Conservation (phyloP, 2,329 filamentous ascomycete genomes). For the Alternaria gaisen region DNA sequence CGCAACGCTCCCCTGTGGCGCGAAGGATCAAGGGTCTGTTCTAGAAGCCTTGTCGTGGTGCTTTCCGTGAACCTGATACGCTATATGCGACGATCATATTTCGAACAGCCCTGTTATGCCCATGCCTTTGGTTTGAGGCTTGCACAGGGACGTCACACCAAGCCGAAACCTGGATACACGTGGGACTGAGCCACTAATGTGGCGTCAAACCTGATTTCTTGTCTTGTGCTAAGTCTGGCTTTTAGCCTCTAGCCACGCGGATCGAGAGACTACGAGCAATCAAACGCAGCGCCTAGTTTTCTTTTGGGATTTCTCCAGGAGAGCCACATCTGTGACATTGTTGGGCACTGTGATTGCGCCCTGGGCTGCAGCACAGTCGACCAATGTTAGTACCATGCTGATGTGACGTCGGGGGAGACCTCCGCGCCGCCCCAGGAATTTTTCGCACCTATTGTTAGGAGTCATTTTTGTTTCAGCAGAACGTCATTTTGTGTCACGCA, state of each 20-base stretch:
- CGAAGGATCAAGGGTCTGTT: constrained; percentile 15
- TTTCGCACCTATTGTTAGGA: background rate
- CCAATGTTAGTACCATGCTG: constrained; percentile 15
- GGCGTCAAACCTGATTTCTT: constrained; percentile 27
- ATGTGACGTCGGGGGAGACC: constrained; percentile 16
- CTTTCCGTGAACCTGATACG: constrained; percentile 12
- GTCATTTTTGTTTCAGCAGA: constrained; percentile 10
- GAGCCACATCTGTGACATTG: constrained; percentile 6
- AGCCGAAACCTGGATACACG: constrained; percentile 15
- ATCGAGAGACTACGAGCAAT: constrained; percentile 10
- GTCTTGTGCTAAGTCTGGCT: background rate
- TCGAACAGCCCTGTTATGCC: constrained; percentile 4
- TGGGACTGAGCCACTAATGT: constrained; percentile 33
- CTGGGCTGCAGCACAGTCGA: constrained; percentile 11
- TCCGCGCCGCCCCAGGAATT: background rate
- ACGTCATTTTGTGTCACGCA: constrained; percentile 25
- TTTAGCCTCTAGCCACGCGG: constrained; percentile 16
- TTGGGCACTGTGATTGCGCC: constrained; percentile 12
- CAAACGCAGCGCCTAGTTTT: constrained; percentile 8
- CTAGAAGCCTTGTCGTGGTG: constrained; percentile 15
- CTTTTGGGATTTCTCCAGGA: background rate
- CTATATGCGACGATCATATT: constrained; percentile 8
- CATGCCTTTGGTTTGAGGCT: constrained; percentile 9
- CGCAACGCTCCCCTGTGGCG: constrained; percentile 2
- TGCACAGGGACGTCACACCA: constrained; percentile 23